Evolutionary conservation across 768 basidiomycete genomes (phyloP).

Genomic region (Tricholoma matsutake): DNA sequence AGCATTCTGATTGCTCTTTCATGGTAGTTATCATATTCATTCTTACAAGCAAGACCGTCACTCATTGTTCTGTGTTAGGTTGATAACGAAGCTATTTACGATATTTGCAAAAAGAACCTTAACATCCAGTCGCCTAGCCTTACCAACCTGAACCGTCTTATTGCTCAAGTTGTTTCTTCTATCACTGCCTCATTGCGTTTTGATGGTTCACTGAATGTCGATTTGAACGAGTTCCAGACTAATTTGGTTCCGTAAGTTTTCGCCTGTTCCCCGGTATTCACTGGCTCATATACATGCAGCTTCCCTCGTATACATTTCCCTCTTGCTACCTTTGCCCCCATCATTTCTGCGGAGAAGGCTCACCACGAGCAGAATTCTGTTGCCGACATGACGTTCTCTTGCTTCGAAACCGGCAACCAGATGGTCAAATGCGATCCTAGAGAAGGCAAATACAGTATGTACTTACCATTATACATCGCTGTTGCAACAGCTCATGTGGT

Average conservation of each 20-base stretch:
- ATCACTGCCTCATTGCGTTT: conserved; percentile 97
- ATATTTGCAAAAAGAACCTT: conserved; percentile 97
- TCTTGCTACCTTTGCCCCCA: conserved; percentile 92
- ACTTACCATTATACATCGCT: not conserved
- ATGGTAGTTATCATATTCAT: conserved; percentile 57
- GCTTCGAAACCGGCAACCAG: conserved; percentile 96
- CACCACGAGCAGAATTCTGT: conserved; percentile 97
- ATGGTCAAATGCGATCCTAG: conserved; percentile 95
- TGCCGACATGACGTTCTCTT: conserved; percentile 97
- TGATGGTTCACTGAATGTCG: conserved; percentile 96
- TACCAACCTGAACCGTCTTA: conserved; percentile 92
- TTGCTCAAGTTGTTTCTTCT: conserved; percentile 98
- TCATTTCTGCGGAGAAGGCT: conserved; percentile 92
- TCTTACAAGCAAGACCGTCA: not conserved
- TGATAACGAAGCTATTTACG: conserved; percentile 93
- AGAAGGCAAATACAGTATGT: conserved; percentile 96
- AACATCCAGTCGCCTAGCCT: conserved; percentile 84
- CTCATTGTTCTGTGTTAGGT: conserved; percentile 37
- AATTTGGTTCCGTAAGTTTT: conserved; percentile 92
- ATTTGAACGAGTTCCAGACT: conserved; percentile 98
- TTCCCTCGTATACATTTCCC: conserved; percentile 99
- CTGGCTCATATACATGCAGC: conserved; percentile 33
- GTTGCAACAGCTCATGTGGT: conserved; percentile 7
- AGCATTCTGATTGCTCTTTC: conserved; percentile 99
- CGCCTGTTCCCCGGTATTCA: conserved; percentile 74